Evolutionary conservation across 1,284 basidiomycete genomes (phyloP).

Genomic region (Melanopsichium pennsylvanicum): DNA sequence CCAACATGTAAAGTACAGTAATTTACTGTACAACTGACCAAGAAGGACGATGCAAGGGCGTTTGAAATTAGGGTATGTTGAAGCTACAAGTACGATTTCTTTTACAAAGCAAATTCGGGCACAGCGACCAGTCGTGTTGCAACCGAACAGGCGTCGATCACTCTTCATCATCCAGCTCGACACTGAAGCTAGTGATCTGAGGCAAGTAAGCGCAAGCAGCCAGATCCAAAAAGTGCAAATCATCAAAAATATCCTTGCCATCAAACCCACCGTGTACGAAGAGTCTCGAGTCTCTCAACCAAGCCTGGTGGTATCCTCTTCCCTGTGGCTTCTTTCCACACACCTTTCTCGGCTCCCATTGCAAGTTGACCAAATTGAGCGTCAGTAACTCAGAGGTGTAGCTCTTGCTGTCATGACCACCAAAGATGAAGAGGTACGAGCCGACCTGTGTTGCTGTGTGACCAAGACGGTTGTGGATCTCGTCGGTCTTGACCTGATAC

Average conservation of each 20-base stretch:
- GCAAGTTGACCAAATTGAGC: slow-evolving; percentile 80
- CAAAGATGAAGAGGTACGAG: slow-evolving; percentile 88
- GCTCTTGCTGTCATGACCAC: slow-evolving; percentile 81
- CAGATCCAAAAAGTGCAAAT: slow-evolving; percentile 83
- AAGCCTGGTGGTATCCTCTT: slow-evolving; percentile 82
- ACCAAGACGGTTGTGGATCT: slow-evolving; percentile 72
- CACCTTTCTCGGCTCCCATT: slow-evolving; percentile 73
- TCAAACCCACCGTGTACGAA: slow-evolving; percentile 90
- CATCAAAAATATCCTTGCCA: slow-evolving; percentile 80
- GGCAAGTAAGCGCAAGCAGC: slow-evolving; percentile 89
- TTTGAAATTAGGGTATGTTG: too few relatives aligned
- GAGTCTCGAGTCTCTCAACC: slow-evolving; percentile 82
- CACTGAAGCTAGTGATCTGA: slow-evolving; percentile 74
- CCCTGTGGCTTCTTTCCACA: slow-evolving; percentile 75
- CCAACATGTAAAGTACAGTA: too few relatives aligned
- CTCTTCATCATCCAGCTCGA: slow-evolving; percentile 42
- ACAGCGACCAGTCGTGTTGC: not conserved
- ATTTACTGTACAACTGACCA: too few relatives aligned
- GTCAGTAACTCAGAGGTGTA: slow-evolving; percentile 82
- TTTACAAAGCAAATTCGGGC: not conserved
- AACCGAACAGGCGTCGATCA: not conserved
- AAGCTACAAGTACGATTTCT: too few relatives aligned
- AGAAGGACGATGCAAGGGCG: too few relatives aligned
- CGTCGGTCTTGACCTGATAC: slow-evolving; percentile 45
- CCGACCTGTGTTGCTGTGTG: slow-evolving; percentile 90